Conservation (phyloP, 768 basidiomycete species). For the Kwoniella europaea region DNA sequence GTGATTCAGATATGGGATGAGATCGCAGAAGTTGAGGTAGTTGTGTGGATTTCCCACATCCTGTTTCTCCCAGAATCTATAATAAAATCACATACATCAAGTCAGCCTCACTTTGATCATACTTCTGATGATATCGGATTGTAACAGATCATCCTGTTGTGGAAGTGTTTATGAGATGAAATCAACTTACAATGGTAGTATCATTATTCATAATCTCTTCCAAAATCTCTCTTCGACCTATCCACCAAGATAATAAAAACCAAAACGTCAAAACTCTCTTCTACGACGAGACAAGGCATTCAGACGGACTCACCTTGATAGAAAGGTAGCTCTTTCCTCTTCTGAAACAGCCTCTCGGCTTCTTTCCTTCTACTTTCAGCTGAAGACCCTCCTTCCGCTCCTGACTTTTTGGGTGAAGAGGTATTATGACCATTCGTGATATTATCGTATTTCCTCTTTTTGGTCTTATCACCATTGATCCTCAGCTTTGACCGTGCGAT, state of each 20-base stretch:
- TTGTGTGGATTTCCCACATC: conserved; percentile 58
- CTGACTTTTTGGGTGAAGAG: neutral
- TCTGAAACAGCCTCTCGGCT: conserved; percentile 43
- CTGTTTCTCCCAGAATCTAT: conserved; percentile 57
- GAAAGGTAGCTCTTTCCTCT: conserved; percentile 48
- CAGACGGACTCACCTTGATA: conserved; percentile 44
- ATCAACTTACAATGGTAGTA: conserved; percentile 50
- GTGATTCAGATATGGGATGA: conserved; percentile 30
- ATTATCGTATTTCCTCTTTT: conserved; percentile 14
- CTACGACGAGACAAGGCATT: neutral
- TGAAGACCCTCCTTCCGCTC: conserved; percentile 1
- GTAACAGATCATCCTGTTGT: neutral
- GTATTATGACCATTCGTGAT: neutral
- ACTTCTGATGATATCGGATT: neutral
- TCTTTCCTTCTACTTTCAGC: conserved; percentile 21
- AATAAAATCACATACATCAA: neutral
- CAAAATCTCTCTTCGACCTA: conserved; percentile 48
- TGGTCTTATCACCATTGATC: neutral
- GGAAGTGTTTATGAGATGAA: neutral
- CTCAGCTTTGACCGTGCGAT: neutral
- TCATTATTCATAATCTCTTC: conserved; percentile 52
- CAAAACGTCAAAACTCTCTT: neutral
- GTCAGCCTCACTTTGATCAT: neutral
- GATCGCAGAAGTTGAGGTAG: conserved; percentile 51
- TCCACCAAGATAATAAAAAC: neutral